These are phyloP conservation scores for Aspergillus fischeri DNA, from an alignment of 2,329 filamentous ascomycete species.

Conservation along the genomic window DNA sequence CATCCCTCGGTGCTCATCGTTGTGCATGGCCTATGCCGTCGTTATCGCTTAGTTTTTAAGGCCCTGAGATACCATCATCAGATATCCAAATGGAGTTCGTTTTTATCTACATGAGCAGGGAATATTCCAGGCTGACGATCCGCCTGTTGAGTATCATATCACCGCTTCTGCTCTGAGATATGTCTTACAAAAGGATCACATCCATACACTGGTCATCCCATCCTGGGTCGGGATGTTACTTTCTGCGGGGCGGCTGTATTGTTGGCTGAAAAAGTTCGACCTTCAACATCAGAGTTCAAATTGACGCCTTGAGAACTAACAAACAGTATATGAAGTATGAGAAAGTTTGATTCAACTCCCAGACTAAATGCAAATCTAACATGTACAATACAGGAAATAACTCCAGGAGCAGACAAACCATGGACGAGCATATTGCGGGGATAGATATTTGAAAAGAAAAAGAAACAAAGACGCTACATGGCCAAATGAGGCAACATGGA, in stretches of 20 bases:
- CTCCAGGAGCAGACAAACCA: neutral
- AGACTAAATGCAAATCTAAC: conserved; percentile 14
- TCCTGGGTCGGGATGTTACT: neutral
- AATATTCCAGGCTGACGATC: neutral
- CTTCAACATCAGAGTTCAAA: neutral
- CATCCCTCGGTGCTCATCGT: neutral
- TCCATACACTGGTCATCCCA: neutral
- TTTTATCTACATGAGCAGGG: neutral
- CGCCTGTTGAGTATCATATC: neutral
- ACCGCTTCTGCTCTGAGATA: neutral
- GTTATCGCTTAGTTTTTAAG: neutral
- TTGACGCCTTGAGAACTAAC: neutral
- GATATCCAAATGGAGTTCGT: neutral
- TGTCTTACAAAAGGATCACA: neutral
- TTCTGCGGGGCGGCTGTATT: neutral
- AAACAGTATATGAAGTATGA: conserved; percentile 5
- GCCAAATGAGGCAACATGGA: neutral
- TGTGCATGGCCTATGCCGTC: neutral
- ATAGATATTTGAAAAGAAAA: neutral
- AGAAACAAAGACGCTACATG: neutral
- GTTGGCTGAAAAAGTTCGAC: too few relatives aligned
- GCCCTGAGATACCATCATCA: neutral
- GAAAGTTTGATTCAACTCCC: conserved; percentile 10
- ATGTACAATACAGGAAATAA: conserved; percentile 2
- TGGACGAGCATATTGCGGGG: neutral